Base-by-base conservation (phyloP, 2,329 filamentous ascomycete genomes). In the Cryphonectria radicalis region DNA sequence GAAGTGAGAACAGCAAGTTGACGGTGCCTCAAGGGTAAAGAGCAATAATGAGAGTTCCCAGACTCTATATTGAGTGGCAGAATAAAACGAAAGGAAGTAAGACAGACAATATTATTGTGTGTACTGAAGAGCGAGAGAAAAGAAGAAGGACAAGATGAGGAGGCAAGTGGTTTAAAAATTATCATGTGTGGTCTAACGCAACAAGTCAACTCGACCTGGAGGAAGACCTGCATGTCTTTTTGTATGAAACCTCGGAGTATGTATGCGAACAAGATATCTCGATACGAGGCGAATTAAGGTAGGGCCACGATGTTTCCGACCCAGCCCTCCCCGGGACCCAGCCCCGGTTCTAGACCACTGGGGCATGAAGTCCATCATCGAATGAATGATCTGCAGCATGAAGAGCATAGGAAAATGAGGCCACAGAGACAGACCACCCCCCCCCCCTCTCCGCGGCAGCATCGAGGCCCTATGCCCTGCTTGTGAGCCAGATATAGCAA, bases 381-480 rank as follows among this genome's bases (percentile, higher is more conserved):
- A 22, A 19, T 14, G 43, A 46, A 46, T 25, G 67, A 42, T 28
- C 63, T 68, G 62, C 53, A 59, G 68, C n/a, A 50, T 25, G 6
- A 17, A 8, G 19, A n/a, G 37, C 17, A 43, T 50, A 57, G 60
- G 66, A 59, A 73, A 62, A 72, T 73, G 72, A 73, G 72, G 70
- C 72, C 72, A 63, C 50, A 37, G 63, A 64, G 63, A 28, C 25
- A 66, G 72, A 65, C 72, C 68, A 63, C 53, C 64, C 40, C 50
- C 17, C 5, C 37, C n/a, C n/a, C n/a, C n/a, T n/a, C n/a, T n/a
- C n/a, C n/a, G 68, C 67, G 46, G 67, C 70, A 72, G 66, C 70
- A 19, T 68, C 68, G 72, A 69, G 67, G 66, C 60, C 72, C 72
- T 72, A 72, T 72, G 67, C 72, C 69, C 50, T 72, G 65, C 63